Conservation (phyloP, 768 basidiomycete genomes). For the Lyophyllum decastes region DNA sequence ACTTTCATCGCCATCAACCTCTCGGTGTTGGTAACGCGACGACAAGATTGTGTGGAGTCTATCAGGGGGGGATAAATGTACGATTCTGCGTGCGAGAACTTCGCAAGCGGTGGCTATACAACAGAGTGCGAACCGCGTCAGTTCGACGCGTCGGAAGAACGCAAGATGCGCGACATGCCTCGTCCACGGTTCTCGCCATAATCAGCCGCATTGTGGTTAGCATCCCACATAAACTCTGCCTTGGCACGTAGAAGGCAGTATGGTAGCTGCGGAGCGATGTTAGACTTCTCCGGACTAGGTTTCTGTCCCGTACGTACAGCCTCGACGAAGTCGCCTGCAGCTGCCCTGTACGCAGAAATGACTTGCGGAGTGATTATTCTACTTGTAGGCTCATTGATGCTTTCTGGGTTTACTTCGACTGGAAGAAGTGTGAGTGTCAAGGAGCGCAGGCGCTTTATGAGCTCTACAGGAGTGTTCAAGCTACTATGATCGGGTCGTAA, state of each 20-base stretch:
- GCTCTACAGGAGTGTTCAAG: slow-evolving; percentile 48
- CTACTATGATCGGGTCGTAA: neutral
- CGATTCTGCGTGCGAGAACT: slow-evolving; percentile 76
- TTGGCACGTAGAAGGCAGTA: slow-evolving; percentile 79
- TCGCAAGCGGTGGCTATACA: slow-evolving; percentile 76
- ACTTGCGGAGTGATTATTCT: slow-evolving; percentile 83
- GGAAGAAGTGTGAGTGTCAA: slow-evolving; percentile 78
- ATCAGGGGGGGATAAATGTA: slow-evolving; percentile 69
- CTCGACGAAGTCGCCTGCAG: slow-evolving; percentile 87
- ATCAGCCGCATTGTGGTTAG: slow-evolving; percentile 79
- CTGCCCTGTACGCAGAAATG: slow-evolving; percentile 71
- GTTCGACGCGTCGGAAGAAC: neutral
- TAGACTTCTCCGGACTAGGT: neutral
- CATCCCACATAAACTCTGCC: slow-evolving; percentile 81
- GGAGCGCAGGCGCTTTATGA: slow-evolving; percentile 77
- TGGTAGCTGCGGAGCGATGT: slow-evolving; percentile 54
- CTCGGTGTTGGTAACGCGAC: slow-evolving; percentile 69
- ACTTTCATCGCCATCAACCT: slow-evolving; percentile 76
- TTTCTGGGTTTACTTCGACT: slow-evolving; percentile 69
- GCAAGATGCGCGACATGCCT: slow-evolving; percentile 42
- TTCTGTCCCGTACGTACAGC: slow-evolving; percentile 51
- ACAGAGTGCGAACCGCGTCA: slow-evolving; percentile 3
- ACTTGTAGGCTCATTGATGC: slow-evolving; percentile 75
- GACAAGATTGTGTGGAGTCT: slow-evolving; percentile 73
- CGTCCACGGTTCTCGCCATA: slow-evolving; percentile 84